Base-by-base conservation (phyloP, 2,329 filamentous ascomycete genomes). In the Calycina marina region DNA sequence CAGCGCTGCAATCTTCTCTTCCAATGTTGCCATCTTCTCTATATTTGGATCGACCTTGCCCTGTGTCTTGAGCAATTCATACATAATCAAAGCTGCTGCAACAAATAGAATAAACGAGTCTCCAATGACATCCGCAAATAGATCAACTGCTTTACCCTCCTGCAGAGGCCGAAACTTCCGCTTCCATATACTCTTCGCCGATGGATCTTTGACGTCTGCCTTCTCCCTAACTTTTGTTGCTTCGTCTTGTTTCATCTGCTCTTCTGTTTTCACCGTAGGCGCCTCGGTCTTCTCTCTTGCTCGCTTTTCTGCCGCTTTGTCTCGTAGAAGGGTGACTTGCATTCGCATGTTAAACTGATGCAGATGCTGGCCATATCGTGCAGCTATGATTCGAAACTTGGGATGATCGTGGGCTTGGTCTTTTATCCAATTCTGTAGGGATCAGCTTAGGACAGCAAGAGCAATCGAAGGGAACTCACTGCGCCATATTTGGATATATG, bases 401-500 rank as follows among this genome's bases (percentile, higher is more conserved):
- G 65, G 62, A 44, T 77, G 72, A 26, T 77, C 72, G 46, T 77
- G 72, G 29, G 72, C 73, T 52, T 73, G 72, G 18, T 59, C 56
- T 50, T 77, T 77, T 48, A 77, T 77, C 42, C 59, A 70, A 50
- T 77, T 77, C 72, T 77, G 40, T 3, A 25, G 6, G 3, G 6
- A 16, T 48, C 33, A 47, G 43, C 26, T 6, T 25, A 11, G 11
- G 15, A 37, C 16, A 18, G 28, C 8, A 11, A 18, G 12, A 14
- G 9, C 14, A 14, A 14, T 29, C 12, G 10, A 9, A 12, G 17
- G 12, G 32, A 14, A 56, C 70, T 44, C 66, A 77, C 72, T 34
- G 73, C 72, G 49, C 72, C 72, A 61, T 77, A 77, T 56, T 77
- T 77, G 35, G 72, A 77, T 32, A 77, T 56, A 49, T 77, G 72